Percentiles rank a stretch among this genome's conserved stretches.
Conservation (phyloP, 176 grass and related monocot genomes). For the Musa beccarii region DNA sequence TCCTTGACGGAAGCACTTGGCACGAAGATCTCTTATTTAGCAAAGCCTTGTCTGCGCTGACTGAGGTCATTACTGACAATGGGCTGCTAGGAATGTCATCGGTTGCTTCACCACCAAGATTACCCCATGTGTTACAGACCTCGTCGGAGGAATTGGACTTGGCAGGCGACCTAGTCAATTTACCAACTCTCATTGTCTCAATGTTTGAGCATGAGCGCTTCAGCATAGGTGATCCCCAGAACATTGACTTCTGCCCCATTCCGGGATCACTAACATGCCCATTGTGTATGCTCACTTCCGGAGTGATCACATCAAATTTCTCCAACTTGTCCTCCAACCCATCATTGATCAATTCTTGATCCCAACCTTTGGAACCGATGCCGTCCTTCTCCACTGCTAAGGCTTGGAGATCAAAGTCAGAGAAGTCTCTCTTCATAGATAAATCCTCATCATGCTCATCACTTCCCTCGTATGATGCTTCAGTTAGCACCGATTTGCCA, state of each 20-base stretch:
- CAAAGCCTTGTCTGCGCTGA: conserved; percentile 57
- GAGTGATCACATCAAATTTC: conserved; percentile 8
- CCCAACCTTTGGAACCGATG: background rate
- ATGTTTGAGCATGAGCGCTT: conserved; percentile 90
- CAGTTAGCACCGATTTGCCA: background rate
- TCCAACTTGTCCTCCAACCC: background rate
- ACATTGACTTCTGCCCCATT: background rate
- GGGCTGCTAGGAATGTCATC: conserved; percentile 34
- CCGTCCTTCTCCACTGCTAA: conserved; percentile 5
- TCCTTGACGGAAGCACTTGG: conserved; percentile 74
- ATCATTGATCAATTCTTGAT: conserved; percentile 2
- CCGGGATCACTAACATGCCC: conserved; percentile 22
- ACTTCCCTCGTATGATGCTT: conserved; percentile 20
- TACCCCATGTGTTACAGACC: conserved; percentile 10
- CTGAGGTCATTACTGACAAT: conserved; percentile 40
- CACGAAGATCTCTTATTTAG: conserved; percentile 51
- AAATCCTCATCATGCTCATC: conserved; percentile 28
- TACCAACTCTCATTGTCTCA: conserved; percentile 49
- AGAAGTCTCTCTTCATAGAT: conserved; percentile 18
- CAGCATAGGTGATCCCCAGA: conserved; percentile 26
- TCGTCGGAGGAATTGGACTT: conserved; percentile 58
- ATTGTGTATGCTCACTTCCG: conserved; percentile 7
- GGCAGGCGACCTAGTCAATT: conserved; percentile 26
- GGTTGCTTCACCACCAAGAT: background rate
- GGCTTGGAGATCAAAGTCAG: conserved; percentile 25